A percentile compares a stretch with the other conserved stretches of the same genome.
phyloP scores from a whole-genome alignment of 2,329 filamentous ascomycete genomes.

The Dissoconium aciculare region DNA sequence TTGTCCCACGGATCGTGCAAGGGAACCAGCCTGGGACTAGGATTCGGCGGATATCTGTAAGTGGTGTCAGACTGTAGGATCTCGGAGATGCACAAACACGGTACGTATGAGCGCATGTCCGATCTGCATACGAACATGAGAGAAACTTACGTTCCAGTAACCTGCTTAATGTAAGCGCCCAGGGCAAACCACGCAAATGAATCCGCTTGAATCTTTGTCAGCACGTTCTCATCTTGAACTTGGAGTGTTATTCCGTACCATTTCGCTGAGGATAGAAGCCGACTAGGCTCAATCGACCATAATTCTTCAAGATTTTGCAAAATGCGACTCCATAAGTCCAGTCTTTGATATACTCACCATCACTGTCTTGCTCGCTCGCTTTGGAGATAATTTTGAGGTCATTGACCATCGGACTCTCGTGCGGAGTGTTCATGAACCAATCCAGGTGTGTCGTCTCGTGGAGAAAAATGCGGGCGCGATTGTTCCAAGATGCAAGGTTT shows the following conservation, averaged over 20 bases:
- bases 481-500: not conserved
- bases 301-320: not conserved
- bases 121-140: no score
- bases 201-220: no score
- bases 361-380: no score
- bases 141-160: not conserved
- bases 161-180: not conserved
- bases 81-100: no score
- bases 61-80: no score
- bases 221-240: no score
- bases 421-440: not conserved
- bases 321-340: not conserved
- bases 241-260: no score
- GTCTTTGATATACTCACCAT: not conserved
- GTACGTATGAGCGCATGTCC: no score
- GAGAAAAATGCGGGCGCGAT: not conserved
- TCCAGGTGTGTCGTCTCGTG: not conserved
- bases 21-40: no score
- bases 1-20: no score
- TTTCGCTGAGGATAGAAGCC: not conserved
- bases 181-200: conserved; percentile 1
- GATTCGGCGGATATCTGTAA: no score
- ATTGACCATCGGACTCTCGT: not conserved
- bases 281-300: not conserved
- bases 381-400: not conserved